Conservation (phyloP, 2,329 filamentous ascomycete species). For the Fusarium sublunatum region DNA sequence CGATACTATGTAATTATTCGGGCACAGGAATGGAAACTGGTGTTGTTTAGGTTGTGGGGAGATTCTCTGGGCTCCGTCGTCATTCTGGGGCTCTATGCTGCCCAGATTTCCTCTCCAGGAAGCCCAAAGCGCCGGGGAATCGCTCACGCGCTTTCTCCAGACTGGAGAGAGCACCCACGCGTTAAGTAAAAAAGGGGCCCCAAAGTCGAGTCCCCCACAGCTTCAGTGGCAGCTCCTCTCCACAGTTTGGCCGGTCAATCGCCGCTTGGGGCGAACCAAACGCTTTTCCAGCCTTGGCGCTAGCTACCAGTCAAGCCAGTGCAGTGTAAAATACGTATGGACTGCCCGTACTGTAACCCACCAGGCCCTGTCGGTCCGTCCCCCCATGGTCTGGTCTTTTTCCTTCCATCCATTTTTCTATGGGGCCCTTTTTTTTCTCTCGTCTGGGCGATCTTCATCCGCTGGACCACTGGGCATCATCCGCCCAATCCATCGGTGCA, state of each 20-base stretch:
- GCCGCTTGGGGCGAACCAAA: slow-evolving; percentile 60
- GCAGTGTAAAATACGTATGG: too few species aligned
- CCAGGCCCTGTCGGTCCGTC: slow-evolving; percentile 37
- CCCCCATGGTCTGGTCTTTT: slow-evolving; percentile 10
- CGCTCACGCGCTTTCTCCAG: slow-evolving; percentile 32
- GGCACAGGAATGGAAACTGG: slow-evolving; percentile 16
- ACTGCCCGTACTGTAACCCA: slow-evolving; percentile 7
- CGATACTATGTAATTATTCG: too few species aligned
- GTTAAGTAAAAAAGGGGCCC: slow-evolving; percentile 25
- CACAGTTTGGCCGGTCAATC: slow-evolving; percentile 70
- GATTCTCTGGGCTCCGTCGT: slow-evolving; percentile 27
- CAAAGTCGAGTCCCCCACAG: slow-evolving; percentile 29
- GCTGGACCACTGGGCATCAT: slow-evolving; percentile 1
- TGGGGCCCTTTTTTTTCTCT: slow-evolving; percentile 4
- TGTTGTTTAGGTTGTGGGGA: slow-evolving; percentile 38
- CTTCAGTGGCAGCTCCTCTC: slow-evolving; percentile 47
- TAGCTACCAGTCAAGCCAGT: too few species aligned
- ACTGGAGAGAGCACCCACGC: slow-evolving; percentile 16
- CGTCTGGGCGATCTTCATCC: slow-evolving; percentile 16
- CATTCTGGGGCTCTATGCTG: slow-evolving; percentile 24
- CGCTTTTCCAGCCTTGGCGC: slow-evolving; percentile 17
- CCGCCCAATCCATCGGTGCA: slow-evolving; percentile 4
- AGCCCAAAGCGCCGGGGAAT: slow-evolving; percentile 25
- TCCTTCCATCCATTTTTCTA: slow-evolving; percentile 2
- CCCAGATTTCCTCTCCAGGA: slow-evolving; percentile 37